Percentiles rank a stretch among this genome's conserved stretches.
phyloP scores from a whole-genome alignment of 2,329 filamentous ascomycete genomes.

The Magnaporthiopsis rhizophila region DNA sequence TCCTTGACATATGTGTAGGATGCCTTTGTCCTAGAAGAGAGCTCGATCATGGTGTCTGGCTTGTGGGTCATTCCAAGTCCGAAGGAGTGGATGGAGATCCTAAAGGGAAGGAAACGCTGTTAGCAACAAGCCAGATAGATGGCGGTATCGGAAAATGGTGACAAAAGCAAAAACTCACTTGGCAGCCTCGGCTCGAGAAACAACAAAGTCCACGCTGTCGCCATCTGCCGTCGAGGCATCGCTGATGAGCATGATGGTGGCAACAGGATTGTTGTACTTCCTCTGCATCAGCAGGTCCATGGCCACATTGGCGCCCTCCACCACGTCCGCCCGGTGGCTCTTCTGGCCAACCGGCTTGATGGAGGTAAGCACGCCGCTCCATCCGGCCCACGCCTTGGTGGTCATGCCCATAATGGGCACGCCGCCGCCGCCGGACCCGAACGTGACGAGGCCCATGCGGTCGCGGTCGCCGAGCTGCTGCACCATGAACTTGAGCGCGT shows the following conservation, averaged over 20 bases:
- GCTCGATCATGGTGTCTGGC: slow-evolving; percentile 96
- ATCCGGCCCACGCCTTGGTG: slow-evolving; percentile 86
- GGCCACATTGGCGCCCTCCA: slow-evolving; percentile 93
- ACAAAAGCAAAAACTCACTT: slow-evolving; percentile 54
- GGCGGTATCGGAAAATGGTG: too few relatives aligned
- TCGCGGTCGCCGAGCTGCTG: slow-evolving; percentile 84
- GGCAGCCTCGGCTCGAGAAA: slow-evolving; percentile 90
- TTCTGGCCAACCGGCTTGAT: slow-evolving; percentile 95
- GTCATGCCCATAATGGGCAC: slow-evolving; percentile 98
- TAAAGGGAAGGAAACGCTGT: slow-evolving; percentile 25
- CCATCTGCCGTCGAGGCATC: slow-evolving; percentile 91
- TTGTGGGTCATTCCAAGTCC: slow-evolving; percentile 95
- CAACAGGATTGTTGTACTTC: slow-evolving; percentile 90
- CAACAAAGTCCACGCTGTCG: slow-evolving; percentile 95
- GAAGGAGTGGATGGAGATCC: slow-evolving; percentile 92
- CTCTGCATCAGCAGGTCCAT: slow-evolving; percentile 99
- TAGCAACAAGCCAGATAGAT: slow-evolving; percentile 12
- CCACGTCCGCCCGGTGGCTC: slow-evolving; percentile 90
- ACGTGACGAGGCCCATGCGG: slow-evolving; percentile 94
- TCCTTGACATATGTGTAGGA: slow-evolving; percentile 98
- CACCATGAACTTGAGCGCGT: slow-evolving; percentile 88
- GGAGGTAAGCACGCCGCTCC: slow-evolving; percentile 76
- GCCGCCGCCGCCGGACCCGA: slow-evolving; percentile 87
- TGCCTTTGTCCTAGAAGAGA: slow-evolving; percentile 91
- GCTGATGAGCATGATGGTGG: slow-evolving; percentile 92